Evolutionary conservation across 1,284 basidiomycete genomes (phyloP), one percentile per base, ranked within the genome.

Genomic region (Melampsora americana): DNA sequence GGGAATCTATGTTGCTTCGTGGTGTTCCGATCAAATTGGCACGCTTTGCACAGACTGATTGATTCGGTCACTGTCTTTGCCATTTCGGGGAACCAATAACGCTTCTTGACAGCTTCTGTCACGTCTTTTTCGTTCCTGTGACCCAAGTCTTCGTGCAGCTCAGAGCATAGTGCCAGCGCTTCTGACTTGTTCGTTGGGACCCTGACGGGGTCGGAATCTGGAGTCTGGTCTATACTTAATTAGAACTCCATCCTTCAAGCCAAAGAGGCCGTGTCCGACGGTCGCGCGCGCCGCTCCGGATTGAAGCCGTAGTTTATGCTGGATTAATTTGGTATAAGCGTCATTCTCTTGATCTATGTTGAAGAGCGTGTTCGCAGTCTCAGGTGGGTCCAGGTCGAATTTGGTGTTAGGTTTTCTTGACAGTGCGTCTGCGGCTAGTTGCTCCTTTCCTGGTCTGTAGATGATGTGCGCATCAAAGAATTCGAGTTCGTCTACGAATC

Each of bases 401-500:
- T 30, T 16, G 9, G 23, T 30, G 39, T 69, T 42, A 1, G 68
- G 68, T 44, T 69, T 69, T 26, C 35, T 39, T 16, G 68, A 69
- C 2, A 69, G 20, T 2, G 68, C 26, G 32, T 69, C 50, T 3
- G 68, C 68, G 4, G 66, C 68, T 39, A 69, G 30, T 16, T 69
- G 67, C 56, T 69, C 53, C 16, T 26, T 11, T 28, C 67, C 67
- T 1, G 67, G 67, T 5, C 18, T 30, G n/a, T 69, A 69, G 18
- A 69, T 59, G 28, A 69, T 69, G 48, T 30, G 32, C 12, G 18
- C 39, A 32, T 69, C 35, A 20, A 68, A 68, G 48, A 68, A 68
- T 68, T 68, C 30, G 12, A 68, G 32, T 30, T 68, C 46, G 9
- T 69, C n/a, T n/a, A n/a, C n/a, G n/a, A n/a, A n/a, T n/a, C n/a